Conservation (phyloP, 495 filamentous ascomycete species). For the Trichocladium uniseriatum region DNA sequence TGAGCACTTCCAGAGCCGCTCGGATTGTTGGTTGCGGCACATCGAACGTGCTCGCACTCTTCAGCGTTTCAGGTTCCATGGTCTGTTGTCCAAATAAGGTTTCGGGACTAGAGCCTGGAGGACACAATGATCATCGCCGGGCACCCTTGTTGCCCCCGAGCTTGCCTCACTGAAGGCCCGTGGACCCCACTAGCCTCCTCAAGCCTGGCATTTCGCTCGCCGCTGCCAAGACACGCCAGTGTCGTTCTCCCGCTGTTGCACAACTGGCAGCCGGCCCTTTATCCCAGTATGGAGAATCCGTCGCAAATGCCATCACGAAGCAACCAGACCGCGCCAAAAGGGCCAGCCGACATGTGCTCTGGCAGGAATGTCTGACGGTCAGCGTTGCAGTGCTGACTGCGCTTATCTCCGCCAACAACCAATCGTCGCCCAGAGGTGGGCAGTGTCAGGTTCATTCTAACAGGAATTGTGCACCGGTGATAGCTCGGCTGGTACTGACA, state of each 20-base stretch:
- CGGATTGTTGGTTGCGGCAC: background rate
- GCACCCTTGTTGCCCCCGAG: constrained; percentile 2
- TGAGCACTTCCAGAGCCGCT: background rate
- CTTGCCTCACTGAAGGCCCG: background rate
- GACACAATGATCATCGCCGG: constrained; percentile 4
- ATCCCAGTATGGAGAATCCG: background rate
- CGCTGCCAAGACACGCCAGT: constrained; percentile 6
- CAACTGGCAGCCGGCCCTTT: background rate
- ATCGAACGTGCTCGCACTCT: background rate
- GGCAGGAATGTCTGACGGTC: too few relatives aligned
- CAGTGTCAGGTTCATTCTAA: background rate
- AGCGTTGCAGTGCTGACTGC: too few relatives aligned
- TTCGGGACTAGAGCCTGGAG: constrained; percentile 13
- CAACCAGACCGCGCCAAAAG: too few relatives aligned
- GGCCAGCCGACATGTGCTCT: too few relatives aligned
- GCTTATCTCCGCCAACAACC: too few relatives aligned
- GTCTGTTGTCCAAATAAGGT: constrained; percentile 21
- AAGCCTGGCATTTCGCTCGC: background rate
- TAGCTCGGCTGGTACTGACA: background rate
- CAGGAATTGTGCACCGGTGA: background rate
- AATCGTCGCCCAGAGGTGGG: too few relatives aligned
- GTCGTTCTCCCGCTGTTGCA: constrained; percentile 5
- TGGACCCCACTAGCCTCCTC: background rate
- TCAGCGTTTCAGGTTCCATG: background rate
- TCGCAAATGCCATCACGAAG: background rate